Percentiles rank a stretch among this genome's conserved stretches.
Conservation (phyloP, 441 rosid genomes). For the Populus hybrid region DNA sequence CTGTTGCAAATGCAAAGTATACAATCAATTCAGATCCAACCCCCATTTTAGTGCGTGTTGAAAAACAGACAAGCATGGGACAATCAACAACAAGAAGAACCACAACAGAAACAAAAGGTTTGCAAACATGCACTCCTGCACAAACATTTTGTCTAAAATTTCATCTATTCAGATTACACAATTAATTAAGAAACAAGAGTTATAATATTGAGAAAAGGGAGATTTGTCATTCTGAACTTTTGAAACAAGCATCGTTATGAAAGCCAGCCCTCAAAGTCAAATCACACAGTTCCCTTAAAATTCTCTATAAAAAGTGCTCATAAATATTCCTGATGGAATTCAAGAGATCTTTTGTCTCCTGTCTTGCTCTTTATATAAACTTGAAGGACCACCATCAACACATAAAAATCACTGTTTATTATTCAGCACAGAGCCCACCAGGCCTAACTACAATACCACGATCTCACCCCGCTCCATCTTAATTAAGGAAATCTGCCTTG, state of each 20-base stretch:
- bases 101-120: neutral
- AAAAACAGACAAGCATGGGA: neutral
- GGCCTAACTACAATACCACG: neutral
- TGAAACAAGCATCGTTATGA: neutral
- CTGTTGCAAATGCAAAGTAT: slow-evolving; percentile 39
- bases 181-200: neutral
- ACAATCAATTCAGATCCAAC: slow-evolving; percentile 12
- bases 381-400: neutral
- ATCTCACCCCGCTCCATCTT: neutral
- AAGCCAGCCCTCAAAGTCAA: neutral
- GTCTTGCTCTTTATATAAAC: neutral
- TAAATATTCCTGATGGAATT: neutral
- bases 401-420: neutral
- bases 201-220: neutral
- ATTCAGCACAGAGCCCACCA: neutral
- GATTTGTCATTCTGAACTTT: neutral
- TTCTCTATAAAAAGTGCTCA: neutral
- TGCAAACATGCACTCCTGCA: neutral
- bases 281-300: neutral
- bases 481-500: neutral
- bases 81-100: neutral
- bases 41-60: neutral
- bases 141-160: neutral
- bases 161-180: neutral
- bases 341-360: neutral